Evolutionary conservation across 2,329 filamentous ascomycete genomes (phyloP), one percentile per base, ranked within the genome.

Genomic region (Cercospora beticola): DNA sequence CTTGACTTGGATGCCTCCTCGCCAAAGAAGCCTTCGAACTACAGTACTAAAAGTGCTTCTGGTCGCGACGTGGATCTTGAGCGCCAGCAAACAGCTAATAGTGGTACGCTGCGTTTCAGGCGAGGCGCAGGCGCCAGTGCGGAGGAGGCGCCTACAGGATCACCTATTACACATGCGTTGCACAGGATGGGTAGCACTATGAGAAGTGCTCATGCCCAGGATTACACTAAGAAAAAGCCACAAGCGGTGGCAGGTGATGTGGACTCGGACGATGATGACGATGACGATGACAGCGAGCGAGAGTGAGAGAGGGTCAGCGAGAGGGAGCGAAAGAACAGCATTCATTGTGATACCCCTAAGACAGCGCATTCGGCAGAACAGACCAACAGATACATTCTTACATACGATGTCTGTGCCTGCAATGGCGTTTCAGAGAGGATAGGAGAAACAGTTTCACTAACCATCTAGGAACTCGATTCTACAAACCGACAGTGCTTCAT

Each of bases 171-270:
- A 12, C 62, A 65, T 31, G 62, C 70, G 10, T 58, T 71, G 56
- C 68, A 70, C 26, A 61, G 70, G 12, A 68, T 71, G n/a, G 70
- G 68, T 2, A 71, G 64, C 18, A 68, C 70, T 9, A 64, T 71
- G 36, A 62, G 70, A 33, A 63, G 59, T 16, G 70, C 67, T 23
- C 70, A 71, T 61, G 62, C 60, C 16, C 61, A 62, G 21, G 70
- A 71, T 33, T 71, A 70, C 30, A 66, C 61, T 5, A 62, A 63
- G 30, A 71, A 66, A 56, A 66, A 66, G 54, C 62, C 65, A 33
- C 49, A 62, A 8, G 65, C 52, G 18, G 65, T 65, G 62, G 9
- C 40, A 16, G 23, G 49, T 26, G 46, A 58, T 26, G 64, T 62
- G n/a, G 64, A 60, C 9, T 33, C 62, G 14, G 65, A 68, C 30